These are phyloP conservation scores for Calonectria pteridis DNA, from an alignment of 2,329 filamentous ascomycete species.

Conservation along the genomic window DNA sequence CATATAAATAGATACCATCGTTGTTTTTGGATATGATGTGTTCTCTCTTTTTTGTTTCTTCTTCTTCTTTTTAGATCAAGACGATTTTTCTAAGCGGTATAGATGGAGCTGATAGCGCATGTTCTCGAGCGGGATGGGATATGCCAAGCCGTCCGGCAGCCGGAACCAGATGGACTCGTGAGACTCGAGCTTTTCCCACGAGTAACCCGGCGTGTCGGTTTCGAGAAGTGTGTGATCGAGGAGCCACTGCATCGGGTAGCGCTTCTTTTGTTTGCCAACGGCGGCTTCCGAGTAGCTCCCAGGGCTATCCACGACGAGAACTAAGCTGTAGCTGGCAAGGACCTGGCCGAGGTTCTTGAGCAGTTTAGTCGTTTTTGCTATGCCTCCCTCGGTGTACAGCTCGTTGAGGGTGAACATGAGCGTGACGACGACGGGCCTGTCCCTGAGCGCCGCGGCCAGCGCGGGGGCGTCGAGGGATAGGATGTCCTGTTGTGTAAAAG, in stretches of 20 bases:
- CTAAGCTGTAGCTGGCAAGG: slow-evolving; percentile 70
- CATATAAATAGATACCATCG: slow-evolving; percentile 35
- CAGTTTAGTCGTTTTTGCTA: slow-evolving; percentile 80
- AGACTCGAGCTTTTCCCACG: slow-evolving; percentile 81
- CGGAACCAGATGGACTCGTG: slow-evolving; percentile 91
- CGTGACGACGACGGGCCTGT: slow-evolving; percentile 72
- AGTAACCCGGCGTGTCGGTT: slow-evolving; percentile 49
- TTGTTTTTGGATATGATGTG: slow-evolving; percentile 19
- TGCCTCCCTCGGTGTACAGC: slow-evolving; percentile 83
- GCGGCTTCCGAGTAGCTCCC: slow-evolving; percentile 91
- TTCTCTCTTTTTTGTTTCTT: slow-evolving; percentile 8
- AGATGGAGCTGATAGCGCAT: slow-evolving; percentile 96
- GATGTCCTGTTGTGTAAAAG: slow-evolving; percentile 63
- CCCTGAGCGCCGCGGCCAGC: slow-evolving; percentile 49
- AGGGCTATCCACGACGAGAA: slow-evolving; percentile 92
- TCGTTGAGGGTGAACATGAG: slow-evolving; percentile 97
- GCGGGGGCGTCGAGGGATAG: slow-evolving; percentile 55
- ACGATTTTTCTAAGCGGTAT: slow-evolving; percentile 63
- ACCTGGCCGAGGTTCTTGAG: slow-evolving; percentile 75
- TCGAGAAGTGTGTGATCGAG: slow-evolving; percentile 83
- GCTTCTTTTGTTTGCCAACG: slow-evolving; percentile 71
- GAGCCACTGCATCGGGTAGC: slow-evolving; percentile 95
- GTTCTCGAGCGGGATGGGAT: slow-evolving; percentile 90
- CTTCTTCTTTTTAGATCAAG: slow-evolving; percentile 17
- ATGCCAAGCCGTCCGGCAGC: slow-evolving; percentile 73